phyloP scores from a whole-genome alignment of 495 filamentous ascomycete species.

The Podospora conica region DNA sequence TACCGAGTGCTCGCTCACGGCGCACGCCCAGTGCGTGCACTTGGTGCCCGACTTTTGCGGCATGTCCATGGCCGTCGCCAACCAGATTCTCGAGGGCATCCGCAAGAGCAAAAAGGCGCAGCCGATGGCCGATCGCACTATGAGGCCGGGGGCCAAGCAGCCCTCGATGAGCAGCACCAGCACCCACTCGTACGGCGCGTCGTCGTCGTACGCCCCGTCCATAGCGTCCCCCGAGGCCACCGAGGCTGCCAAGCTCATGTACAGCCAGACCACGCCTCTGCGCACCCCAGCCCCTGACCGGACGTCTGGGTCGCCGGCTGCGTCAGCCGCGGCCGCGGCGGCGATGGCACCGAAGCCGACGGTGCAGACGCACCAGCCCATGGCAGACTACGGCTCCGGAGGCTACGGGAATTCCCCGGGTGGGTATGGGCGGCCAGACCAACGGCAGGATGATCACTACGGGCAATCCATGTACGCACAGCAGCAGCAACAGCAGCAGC shows the following conservation, averaged over 20 bases:
- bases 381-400: slow-evolving; percentile 34
- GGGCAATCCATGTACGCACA: slow-evolving; percentile 33
- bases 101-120: slow-evolving; percentile 48
- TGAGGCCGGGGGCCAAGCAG: slow-evolving; percentile 51
- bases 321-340: slow-evolving; percentile 42
- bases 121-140: slow-evolving; percentile 57
- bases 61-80: slow-evolving; percentile 97
- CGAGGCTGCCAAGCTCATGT: slow-evolving; percentile 47
- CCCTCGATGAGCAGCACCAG: slow-evolving; percentile 29
- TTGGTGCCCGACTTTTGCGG: slow-evolving; percentile 98
- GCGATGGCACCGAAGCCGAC: slow-evolving; percentile 36
- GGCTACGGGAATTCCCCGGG: slow-evolving; percentile 32
- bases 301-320: slow-evolving; percentile 34
- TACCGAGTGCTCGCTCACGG: slow-evolving; percentile 85
- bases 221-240: slow-evolving; percentile 42
- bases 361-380: slow-evolving; percentile 20
- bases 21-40: slow-evolving; percentile 85
- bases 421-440: slow-evolving; percentile 31
- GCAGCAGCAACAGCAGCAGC: slow-evolving; percentile 29
- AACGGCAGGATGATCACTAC: slow-evolving; percentile 31
- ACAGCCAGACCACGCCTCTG: slow-evolving; percentile 44
- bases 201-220: slow-evolving; percentile 28
- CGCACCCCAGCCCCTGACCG: slow-evolving; percentile 36
- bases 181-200: slow-evolving; percentile 20
- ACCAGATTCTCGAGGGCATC: slow-evolving; percentile 76